Base-by-base conservation (phyloP, 352 stramenopile genomes). In the Globisporangium okanoganense region DNA sequence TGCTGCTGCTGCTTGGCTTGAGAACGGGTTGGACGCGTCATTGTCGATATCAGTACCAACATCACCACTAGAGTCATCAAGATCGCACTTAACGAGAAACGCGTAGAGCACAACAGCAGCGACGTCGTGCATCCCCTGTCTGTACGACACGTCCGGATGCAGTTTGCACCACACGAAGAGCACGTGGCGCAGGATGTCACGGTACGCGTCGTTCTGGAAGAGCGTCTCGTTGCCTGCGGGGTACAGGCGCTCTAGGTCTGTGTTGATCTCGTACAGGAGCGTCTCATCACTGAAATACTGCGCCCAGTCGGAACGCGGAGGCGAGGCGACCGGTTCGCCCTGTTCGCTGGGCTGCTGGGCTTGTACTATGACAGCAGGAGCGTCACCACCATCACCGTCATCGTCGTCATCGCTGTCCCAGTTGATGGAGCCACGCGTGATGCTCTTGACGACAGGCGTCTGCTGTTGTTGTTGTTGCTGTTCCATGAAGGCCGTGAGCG, bases 71-170 rank as follows among this genome's bases (percentile, higher is more conserved):
- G 18, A 12, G 22, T 4, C 29, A 43, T 7, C n/a, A 6, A 4
- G n/a, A 54, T 27, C 33, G 48, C 24, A 24, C 18, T 52, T 70
- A 1, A 70, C 52, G 8, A 82, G 54, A 27, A 91, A 87, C 8
- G 85, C 76, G 48, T 86, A 94, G 25, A 94, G 75, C 27, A 94
- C 78, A 9, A 94, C 82, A 0, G 82, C 82, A 2, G 76, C 81
- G 50, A 94, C 80, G 52, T 94, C 85, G 58, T 94, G 85, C 85
- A 94, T 94, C 9, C 85, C 85, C 63, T 94, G 85, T 24, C 85
- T 79, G 43, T 94, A 94, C n/a, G 82, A 84, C 50, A 94, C 77
- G 27, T 90, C 79, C 6, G 85, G 75, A 51, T 94, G 79, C 50
- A 90, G 56, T 41, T 85, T 86, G 65, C 83, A 92, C 85, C 85